Evolutionary conservation across 2,329 filamentous ascomycete species (phyloP), one percentile per base, ranked within the genome.

Genomic region (Colletotrichum karsti): DNA sequence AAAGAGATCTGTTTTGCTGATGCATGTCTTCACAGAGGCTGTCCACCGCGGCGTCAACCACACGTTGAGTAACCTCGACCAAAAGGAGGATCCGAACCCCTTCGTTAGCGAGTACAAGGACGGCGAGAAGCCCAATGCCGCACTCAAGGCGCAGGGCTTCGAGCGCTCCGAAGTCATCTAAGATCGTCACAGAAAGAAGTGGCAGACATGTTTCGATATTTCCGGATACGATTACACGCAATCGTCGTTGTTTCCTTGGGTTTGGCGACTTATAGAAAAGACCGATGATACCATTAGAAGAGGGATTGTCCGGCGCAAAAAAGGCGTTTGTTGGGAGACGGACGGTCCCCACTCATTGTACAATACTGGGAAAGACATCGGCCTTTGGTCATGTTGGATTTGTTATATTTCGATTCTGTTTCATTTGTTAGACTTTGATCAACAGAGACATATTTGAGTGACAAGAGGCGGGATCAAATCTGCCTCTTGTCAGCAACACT

Each of bases 21-120:
- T 42, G 30, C 46, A 8, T 28, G 20, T 73, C 73, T 4, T 18
- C 7, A 77, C 80, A 76, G 94, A 97, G 80, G 93, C 93, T 4
- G 93, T 93, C 77, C 94, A 97, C 76, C 88, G 96, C 35, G 96
- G 97, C 76, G 95, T 98, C 73, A 98, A 99, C 81, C 96, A 99
- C 78, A 98, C 96, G 0, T 82, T 99, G 44, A 90, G 92, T 57
- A 98, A 98, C 77, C 84, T 99, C 66, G 85, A 97, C 73, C 94
- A 96, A 77, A 90, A 89, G 58, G 86, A 90, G 35, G 96, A 99
- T 76, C 95, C 95, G 2, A 99, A 99, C 76, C 96, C 96, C 3
- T 99, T 96, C 76, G 91, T 93, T 50, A 93, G 91, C 78, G 87
- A 90, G 73, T 98, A 95, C 83, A 93, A 92, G 79, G 89, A 94